A percentile compares a stretch with the other conserved stretches of the same genome.
Conservation (phyloP, 2,329 filamentous ascomycete genomes). For the Cercospora sp. region DNA sequence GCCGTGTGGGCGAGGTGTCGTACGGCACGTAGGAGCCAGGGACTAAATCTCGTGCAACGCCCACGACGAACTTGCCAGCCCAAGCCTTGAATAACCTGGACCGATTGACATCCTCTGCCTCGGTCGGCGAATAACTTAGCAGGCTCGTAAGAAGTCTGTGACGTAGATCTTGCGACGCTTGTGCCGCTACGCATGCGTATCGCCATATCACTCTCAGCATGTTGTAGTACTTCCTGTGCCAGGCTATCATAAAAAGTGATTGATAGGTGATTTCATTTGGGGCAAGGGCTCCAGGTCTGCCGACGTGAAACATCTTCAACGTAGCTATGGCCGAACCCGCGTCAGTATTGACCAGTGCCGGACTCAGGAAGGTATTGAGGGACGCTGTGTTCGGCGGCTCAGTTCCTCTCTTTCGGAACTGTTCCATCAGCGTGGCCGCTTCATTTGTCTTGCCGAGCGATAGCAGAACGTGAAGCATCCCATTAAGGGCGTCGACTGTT, state of each 20-base stretch:
- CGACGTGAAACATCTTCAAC: slow-evolving; percentile 22
- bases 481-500: slow-evolving; percentile 24
- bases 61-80: slow-evolving; percentile 33
- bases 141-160: slow-evolving; percentile 22
- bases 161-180: slow-evolving; percentile 22
- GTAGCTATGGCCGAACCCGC: slow-evolving; percentile 23
- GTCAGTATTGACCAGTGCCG: slow-evolving; percentile 22
- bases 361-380: slow-evolving; percentile 33
- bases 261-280: slow-evolving; percentile 23
- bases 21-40: not conserved
- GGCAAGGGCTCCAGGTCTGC: slow-evolving; percentile 17
- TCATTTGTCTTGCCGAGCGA: slow-evolving; percentile 26
- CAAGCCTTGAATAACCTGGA: slow-evolving; percentile 23
- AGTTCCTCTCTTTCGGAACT: slow-evolving; percentile 15
- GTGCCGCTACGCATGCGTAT: slow-evolving; percentile 36
- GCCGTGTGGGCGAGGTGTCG: not conserved
- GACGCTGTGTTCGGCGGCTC: slow-evolving; percentile 22
- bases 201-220: slow-evolving; percentile 39
- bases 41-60: slow-evolving; percentile 14
- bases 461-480: slow-evolving; percentile 31
- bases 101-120: not conserved
- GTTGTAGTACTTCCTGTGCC: slow-evolving; percentile 31
- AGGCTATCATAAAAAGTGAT: slow-evolving; percentile 33
- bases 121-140: not conserved
- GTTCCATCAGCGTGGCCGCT: slow-evolving; percentile 26